These are phyloP conservation scores for Primulina tabacum DNA, from an alignment of 257 asterid genomes.

Conservation along the genomic window DNA sequence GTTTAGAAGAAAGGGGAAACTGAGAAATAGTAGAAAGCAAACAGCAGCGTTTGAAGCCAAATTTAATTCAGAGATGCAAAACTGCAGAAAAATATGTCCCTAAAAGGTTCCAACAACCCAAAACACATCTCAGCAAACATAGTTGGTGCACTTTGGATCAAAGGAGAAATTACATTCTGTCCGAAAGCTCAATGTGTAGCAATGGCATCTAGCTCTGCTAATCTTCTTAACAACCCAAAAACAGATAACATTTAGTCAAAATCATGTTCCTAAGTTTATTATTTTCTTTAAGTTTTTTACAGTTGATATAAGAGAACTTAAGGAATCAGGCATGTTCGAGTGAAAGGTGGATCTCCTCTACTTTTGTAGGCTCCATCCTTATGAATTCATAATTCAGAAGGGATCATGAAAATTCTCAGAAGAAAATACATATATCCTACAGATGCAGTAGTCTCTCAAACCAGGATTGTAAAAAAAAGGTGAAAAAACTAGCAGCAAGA, in stretches of 20 bases:
- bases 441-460: background rate
- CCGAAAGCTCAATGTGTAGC: background rate
- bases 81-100: background rate
- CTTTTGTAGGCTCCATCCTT: background rate
- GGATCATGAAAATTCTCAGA: background rate
- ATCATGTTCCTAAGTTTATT: background rate
- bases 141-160: background rate
- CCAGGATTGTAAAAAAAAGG: background rate
- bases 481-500: too few relatives aligned
- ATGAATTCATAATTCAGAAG: background rate
- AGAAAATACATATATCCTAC: background rate
- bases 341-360: background rate
- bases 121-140: background rate
- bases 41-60: constrained; percentile 2
- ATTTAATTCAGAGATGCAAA: background rate
- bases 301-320: background rate
- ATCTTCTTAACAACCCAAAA: background rate
- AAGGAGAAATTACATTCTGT: background rate
- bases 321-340: background rate
- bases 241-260: background rate
- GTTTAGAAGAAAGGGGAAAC: background rate
- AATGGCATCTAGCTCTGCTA: background rate
- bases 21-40: background rate
- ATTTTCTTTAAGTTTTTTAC: background rate
- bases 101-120: background rate